Evolutionary conservation across 257 asterid species (phyloP).

Genomic region (Penstemon eatonii): DNA sequence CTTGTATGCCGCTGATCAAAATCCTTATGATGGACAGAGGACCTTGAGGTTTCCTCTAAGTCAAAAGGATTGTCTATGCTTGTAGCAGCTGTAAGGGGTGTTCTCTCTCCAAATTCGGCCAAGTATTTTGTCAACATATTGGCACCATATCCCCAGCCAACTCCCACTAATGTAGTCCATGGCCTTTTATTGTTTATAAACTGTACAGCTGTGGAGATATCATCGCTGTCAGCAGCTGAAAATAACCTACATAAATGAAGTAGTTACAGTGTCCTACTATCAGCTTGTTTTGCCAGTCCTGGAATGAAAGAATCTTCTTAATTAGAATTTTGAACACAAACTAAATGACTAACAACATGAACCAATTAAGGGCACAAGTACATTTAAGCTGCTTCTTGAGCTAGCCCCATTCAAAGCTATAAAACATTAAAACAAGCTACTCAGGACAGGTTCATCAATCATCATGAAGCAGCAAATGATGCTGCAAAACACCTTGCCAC

Average conservation of each 20-base stretch:
- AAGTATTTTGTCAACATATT: conserved; percentile 95
- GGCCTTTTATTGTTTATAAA: conserved; percentile 79
- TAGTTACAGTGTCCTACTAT: conserved; percentile 51
- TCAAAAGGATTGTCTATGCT: conserved; percentile 96
- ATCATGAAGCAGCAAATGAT: too few species aligned
- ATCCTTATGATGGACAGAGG: conserved; percentile 47
- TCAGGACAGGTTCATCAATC: too few species aligned
- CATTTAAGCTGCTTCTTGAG: too few species aligned
- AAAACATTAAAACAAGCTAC: too few species aligned
- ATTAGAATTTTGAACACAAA: conserved; percentile 33
- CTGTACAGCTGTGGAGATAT: conserved; percentile 77
- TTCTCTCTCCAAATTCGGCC: conserved; percentile 83
- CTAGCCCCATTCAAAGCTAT: too few species aligned
- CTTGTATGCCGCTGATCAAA: conserved; percentile 55
- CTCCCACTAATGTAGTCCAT: conserved; percentile 84
- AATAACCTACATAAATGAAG: conserved; percentile 89
- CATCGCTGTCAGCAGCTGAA: conserved; percentile 99
- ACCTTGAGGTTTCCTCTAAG: conserved; percentile 78
- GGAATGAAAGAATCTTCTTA: conserved; percentile 31
- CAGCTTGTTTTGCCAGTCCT: conserved; percentile 52
- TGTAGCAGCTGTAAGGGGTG: conserved; percentile 91
- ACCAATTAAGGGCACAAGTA: too few species aligned
- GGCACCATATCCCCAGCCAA: conserved; percentile 98
- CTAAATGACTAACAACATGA: conserved; percentile 10
- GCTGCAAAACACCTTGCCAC: too few species aligned